Evolutionary conservation across 2,329 filamentous ascomycete genomes (phyloP).

Genomic region (Drechslerella stenobrocha): DNA sequence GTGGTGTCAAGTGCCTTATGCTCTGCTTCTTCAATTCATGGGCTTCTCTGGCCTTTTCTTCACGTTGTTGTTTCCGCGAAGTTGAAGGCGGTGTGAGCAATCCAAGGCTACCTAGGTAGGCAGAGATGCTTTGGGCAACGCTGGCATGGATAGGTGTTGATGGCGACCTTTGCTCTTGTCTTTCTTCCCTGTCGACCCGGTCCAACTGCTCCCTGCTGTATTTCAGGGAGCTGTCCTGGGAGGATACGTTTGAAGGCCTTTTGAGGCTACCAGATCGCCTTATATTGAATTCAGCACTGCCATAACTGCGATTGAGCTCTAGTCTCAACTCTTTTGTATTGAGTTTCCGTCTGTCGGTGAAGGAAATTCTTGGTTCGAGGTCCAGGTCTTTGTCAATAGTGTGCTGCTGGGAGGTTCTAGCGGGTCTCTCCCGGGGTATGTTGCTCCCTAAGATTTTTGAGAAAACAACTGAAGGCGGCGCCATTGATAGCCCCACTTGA

Average conservation of each 20-base stretch:
- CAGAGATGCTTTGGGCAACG: slow-evolving; percentile 31
- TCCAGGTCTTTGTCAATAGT: slow-evolving; percentile 5
- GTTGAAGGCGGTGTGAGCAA: slow-evolving; percentile 35
- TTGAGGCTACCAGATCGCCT: slow-evolving; percentile 24
- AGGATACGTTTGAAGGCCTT: slow-evolving; percentile 12
- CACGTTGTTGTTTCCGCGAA: slow-evolving; percentile 25
- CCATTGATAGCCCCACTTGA: slow-evolving; percentile 10
- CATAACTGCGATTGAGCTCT: slow-evolving; percentile 29
- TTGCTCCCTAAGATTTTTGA: slow-evolving; percentile 13
- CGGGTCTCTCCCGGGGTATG: slow-evolving; percentile 5
- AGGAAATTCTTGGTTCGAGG: slow-evolving; percentile 27
- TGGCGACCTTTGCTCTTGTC: slow-evolving; percentile 11
- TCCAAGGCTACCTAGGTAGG: slow-evolving; percentile 25
- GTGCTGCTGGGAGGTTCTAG: slow-evolving; percentile 8
- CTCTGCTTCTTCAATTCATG: slow-evolving; percentile 35
- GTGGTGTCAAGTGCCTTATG: slow-evolving; percentile 38
- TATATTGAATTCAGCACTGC: slow-evolving; percentile 5
- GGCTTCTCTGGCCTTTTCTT: slow-evolving; percentile 24
- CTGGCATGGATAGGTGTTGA: slow-evolving; percentile 36
- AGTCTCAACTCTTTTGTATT: slow-evolving; percentile 42
- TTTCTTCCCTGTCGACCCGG: slow-evolving; percentile 1
- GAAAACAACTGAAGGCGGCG: slow-evolving; percentile 16
- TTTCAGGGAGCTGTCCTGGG: slow-evolving; percentile 16
- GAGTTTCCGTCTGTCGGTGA: slow-evolving; percentile 41
- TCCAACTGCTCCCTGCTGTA: slow-evolving; percentile 2